A percentile compares a stretch with the other conserved stretches of the same genome.
These are phyloP conservation scores for Lanmaoa pseudosensibilis DNA, from an alignment of 768 basidiomycete genomes.

Conservation along the genomic window DNA sequence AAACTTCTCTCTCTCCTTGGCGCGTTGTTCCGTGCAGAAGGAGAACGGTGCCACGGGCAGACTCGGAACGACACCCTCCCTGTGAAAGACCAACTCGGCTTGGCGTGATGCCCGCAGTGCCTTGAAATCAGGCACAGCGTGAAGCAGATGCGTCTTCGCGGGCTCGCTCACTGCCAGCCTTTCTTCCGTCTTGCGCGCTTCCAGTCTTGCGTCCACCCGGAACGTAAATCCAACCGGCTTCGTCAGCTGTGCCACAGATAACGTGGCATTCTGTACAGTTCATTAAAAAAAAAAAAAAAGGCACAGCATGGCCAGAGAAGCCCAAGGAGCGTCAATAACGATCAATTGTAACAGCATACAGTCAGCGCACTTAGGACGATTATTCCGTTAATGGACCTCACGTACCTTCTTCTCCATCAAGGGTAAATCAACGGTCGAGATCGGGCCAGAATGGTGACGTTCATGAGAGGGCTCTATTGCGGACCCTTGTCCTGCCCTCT, in stretches of 20 bases:
- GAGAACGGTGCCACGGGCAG: constrained; percentile 34
- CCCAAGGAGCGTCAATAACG: constrained; percentile 4
- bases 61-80: constrained; percentile 47
- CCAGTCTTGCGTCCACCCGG: constrained; percentile 47
- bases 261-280: constrained; percentile 23
- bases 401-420: constrained; percentile 35
- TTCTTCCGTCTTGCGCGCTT: constrained; percentile 45
- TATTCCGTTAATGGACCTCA: constrained; percentile 22
- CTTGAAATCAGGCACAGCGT: constrained; percentile 54
- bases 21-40: constrained; percentile 56
- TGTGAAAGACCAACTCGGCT: constrained; percentile 39
- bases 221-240: constrained; percentile 55
- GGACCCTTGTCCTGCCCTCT: background rate
- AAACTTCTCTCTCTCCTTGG: constrained; percentile 63
- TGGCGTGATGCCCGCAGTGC: constrained; percentile 50
- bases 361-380: constrained; percentile 28
- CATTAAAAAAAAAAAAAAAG: constrained; percentile 11
- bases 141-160: constrained; percentile 18
- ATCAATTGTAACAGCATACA: constrained; percentile 9
- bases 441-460: constrained; percentile 15
- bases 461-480: background rate
- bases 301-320: constrained; percentile 16
- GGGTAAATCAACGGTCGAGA: constrained; percentile 24
- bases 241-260: constrained; percentile 37
- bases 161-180: constrained; percentile 28